phyloP scores from a whole-genome alignment of 208 protist species.

The Blastocrithidia nonstop region DNA sequence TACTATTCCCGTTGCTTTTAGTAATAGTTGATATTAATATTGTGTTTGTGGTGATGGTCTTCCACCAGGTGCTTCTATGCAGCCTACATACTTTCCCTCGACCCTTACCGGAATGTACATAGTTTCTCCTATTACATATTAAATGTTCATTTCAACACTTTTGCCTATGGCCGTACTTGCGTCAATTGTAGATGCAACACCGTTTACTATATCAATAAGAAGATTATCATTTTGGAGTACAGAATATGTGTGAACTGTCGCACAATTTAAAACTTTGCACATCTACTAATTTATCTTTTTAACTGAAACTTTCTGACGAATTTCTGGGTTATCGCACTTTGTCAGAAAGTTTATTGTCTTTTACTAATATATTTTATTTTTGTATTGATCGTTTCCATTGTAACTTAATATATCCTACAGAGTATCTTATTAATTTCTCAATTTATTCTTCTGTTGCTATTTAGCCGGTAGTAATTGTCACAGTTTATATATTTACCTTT shows the following conservation, averaged over 20 bases:
- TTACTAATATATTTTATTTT: background rate
- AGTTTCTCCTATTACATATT: constrained; percentile 24
- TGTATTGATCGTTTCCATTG: background rate
- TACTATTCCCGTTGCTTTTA: constrained; percentile 13
- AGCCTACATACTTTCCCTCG: constrained; percentile 26
- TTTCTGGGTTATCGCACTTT: constrained; percentile 13
- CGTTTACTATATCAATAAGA: constrained; percentile 45
- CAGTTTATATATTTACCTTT: constrained; percentile 5
- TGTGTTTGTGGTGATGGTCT: background rate
- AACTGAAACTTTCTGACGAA: constrained; percentile 13
- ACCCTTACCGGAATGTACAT: constrained; percentile 45
- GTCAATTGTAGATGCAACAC: constrained; percentile 20
- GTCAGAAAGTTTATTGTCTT: constrained; percentile 8
- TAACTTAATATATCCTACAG: background rate
- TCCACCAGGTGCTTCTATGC: constrained; percentile 28
- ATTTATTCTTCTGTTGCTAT: background rate
- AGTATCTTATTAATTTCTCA: background rate
- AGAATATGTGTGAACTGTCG: constrained; percentile 18
- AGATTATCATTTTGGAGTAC: constrained; percentile 24
- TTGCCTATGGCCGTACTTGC: constrained; percentile 35
- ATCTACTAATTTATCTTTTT: constrained; percentile 28
- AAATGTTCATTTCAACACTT: constrained; percentile 12
- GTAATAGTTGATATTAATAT: constrained; percentile 3
- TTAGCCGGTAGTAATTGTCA: constrained; percentile 5
- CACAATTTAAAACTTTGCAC: constrained; percentile 5